phyloP scores from a whole-genome alignment of 2,329 filamentous ascomycete genomes.

The Setomelanomma holmii region DNA sequence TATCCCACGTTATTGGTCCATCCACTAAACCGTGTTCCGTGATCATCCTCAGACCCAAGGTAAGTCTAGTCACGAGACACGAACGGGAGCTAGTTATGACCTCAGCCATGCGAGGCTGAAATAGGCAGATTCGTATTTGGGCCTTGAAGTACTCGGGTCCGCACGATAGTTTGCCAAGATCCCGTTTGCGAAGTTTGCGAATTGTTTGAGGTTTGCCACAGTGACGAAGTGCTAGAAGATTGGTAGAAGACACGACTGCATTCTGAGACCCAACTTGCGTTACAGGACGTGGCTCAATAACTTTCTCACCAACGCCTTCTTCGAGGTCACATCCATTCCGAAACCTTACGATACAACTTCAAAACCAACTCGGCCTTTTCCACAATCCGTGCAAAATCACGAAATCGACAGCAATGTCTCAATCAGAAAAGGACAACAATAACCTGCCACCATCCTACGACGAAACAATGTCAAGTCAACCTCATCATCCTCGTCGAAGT shows the following conservation, averaged over 20 bases:
- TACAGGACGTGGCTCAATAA: background rate
- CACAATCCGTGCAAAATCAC: background rate
- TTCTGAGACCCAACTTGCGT: background rate
- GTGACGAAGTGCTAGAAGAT: background rate
- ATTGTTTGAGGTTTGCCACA: background rate
- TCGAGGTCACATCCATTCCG: too few species aligned
- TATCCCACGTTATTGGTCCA: slow-evolving; percentile 12
- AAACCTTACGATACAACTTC: background rate
- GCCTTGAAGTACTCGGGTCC: slow-evolving; percentile 2
- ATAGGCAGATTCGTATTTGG: slow-evolving; percentile 1
- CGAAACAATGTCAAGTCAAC: slow-evolving; percentile 31
- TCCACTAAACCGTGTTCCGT: background rate
- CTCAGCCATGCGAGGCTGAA: slow-evolving; percentile 16
- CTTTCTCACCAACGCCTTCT: background rate
- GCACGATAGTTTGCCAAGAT: slow-evolving; percentile 5
- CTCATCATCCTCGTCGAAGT: slow-evolving; percentile 45
- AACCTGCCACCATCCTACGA: slow-evolving; percentile 10
- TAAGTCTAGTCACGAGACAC: slow-evolving; percentile 13
- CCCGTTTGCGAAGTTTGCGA: background rate
- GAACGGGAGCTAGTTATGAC: slow-evolving; percentile 7
- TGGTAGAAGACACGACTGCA: background rate
- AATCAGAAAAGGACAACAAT: slow-evolving; percentile 16
- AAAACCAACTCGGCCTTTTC: too few species aligned
- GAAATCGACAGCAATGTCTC: slow-evolving; percentile 8
- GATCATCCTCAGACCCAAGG: slow-evolving; percentile 6